These are phyloP conservation scores for Penicillium sp. DNA, from an alignment of 2,329 filamentous ascomycete species.

Conservation along the genomic window DNA sequence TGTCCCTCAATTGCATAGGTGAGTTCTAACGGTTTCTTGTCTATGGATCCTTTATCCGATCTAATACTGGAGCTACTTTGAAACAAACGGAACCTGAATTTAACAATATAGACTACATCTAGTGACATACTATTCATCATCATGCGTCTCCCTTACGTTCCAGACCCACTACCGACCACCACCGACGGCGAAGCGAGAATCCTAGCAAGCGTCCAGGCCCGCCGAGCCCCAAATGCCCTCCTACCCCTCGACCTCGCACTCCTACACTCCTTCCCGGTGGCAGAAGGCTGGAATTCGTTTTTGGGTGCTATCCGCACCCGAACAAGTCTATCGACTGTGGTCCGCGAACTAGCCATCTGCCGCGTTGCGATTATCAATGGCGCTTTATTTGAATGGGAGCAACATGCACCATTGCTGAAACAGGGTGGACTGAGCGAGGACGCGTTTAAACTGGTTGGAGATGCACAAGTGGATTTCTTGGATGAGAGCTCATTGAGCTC, in stretches of 20 bases:
- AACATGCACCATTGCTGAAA: slow-evolving; percentile 73
- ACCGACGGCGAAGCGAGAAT: slow-evolving; percentile 52
- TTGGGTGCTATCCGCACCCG: slow-evolving; percentile 56
- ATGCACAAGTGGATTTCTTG: slow-evolving; percentile 28
- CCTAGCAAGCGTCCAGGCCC: slow-evolving; percentile 52
- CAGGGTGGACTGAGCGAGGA: slow-evolving; percentile 56
- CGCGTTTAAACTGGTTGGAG: slow-evolving; percentile 38
- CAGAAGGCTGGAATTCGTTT: slow-evolving; percentile 61
- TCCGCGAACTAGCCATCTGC: slow-evolving; percentile 78
- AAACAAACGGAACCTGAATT: background rate
- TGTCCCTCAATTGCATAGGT: background rate
- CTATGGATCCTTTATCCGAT: background rate
- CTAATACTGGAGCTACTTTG: background rate
- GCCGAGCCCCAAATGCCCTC: slow-evolving; percentile 51
- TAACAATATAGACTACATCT: background rate
- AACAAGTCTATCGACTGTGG: slow-evolving; percentile 49
- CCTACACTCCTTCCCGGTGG: slow-evolving; percentile 56
- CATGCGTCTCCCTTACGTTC: slow-evolving; percentile 58
- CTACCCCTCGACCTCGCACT: slow-evolving; percentile 56
- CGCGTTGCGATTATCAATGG: slow-evolving; percentile 77
- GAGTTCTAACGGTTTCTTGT: background rate
- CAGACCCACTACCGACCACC: slow-evolving; percentile 50
- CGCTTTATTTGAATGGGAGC: slow-evolving; percentile 83
- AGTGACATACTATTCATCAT: background rate
- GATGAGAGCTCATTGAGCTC: slow-evolving; percentile 27